Evolutionary conservation across 768 basidiomycete species (phyloP), one percentile per base, ranked within the genome.

Genomic region (Leccinum subtestaceum): DNA sequence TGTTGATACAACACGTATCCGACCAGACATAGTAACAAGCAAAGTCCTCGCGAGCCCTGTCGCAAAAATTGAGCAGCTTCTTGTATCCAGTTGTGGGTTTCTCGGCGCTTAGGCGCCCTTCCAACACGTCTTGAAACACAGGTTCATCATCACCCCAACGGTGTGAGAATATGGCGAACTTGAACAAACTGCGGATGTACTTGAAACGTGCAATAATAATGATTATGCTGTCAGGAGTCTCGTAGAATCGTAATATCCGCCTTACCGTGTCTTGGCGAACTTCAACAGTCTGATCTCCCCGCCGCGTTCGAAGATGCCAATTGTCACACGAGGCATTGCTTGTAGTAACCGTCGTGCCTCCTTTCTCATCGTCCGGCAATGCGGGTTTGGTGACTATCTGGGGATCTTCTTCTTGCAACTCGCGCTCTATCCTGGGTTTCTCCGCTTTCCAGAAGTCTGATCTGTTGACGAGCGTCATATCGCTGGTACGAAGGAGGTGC

Each of bases 1-100:
- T 71, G 55, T 63, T 56, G 51, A 63, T 63, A 15, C 63, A 65
- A n/a, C 64, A 65, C 0, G 64, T 65, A 11, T 72, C 71, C 23
- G 65, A 61, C 70, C 71, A 73, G 25, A 56, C 67, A 19, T 62
- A 70, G 34, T 31, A 25, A 36, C 66, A 69, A 11, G 27, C 47
- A 45, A 57, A 64, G 31, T 68, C 68, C 3, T 11, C 8, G 15
- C 45, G 53, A 5, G 66, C 66, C 49, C 27, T 67, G 17, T 62
- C 23, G 27, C 65, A 68, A 27, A 68, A 60, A 4, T 32, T 25
- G 50, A 52, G 51, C 12, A 70, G 43, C 36, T 70, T 70, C 19
- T 49, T 15, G 47, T 65, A 59, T 31, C 68, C 68, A 19, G 36
- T 38, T 19, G 63, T 60, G 49, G 53, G 32, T 2, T 45, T 43